A percentile compares a stretch with the other conserved stretches of the same genome.
These are phyloP conservation scores for Albugo candida DNA, from an alignment of 352 stramenopile species.

Conservation along the genomic window DNA sequence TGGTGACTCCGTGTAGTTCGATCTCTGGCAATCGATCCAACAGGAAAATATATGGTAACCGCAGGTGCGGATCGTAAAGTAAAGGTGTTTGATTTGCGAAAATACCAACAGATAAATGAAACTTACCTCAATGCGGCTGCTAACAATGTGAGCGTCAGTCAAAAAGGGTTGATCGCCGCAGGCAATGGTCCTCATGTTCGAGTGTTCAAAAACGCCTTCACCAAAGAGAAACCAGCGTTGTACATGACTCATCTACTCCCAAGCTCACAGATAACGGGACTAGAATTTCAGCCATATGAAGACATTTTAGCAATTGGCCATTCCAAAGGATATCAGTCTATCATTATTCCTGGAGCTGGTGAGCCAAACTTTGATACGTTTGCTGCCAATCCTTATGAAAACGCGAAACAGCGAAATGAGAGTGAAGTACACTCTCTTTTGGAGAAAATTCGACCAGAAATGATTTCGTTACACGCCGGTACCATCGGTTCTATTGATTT, in stretches of 20 bases:
- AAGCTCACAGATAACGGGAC: constrained; percentile 59
- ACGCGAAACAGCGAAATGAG: constrained; percentile 91
- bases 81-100: constrained; percentile 95
- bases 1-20: constrained; percentile 26
- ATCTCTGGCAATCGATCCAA: constrained; percentile 84
- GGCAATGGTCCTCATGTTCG: constrained; percentile 84
- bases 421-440: constrained; percentile 90
- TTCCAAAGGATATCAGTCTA: constrained; percentile 47
- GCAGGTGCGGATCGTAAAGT: constrained; percentile 87
- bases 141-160: constrained; percentile 88
- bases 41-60: constrained; percentile 92
- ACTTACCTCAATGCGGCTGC: constrained; percentile 82
- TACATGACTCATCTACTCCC: constrained; percentile 86
- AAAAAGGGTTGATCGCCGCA: constrained; percentile 88
- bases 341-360: constrained; percentile 91
- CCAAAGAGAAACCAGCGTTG: constrained; percentile 39
- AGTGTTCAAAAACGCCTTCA: constrained; percentile 83
- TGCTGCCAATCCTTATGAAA: constrained; percentile 95
- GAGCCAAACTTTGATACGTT: constrained; percentile 97
- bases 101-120: constrained; percentile 87
- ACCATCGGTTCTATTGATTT: constrained; percentile 86
- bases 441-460: constrained; percentile 96
- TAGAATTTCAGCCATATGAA: constrained; percentile 96
- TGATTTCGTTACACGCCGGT: constrained; percentile 93
- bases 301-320: constrained; percentile 94